Conservation (phyloP, 164 flowering plant genomes). For the Dillenia turbinata region DNA sequence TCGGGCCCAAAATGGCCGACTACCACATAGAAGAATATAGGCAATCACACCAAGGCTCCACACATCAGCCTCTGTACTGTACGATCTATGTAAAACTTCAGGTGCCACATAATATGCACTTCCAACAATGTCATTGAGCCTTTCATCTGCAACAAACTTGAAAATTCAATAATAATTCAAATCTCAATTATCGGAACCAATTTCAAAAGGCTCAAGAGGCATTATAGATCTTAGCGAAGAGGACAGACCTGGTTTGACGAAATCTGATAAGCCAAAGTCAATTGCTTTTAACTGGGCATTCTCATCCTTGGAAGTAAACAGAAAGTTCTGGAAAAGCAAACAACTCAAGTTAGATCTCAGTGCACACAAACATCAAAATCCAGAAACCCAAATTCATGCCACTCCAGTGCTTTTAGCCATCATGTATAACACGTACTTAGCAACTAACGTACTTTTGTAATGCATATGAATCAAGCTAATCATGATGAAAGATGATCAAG, state of each 20-base stretch:
- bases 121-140: slow-evolving; percentile 97
- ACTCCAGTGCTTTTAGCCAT: no score
- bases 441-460: no score
- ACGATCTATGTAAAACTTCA: slow-evolving; percentile 91
- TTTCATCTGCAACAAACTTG: slow-evolving; percentile 62
- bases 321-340: slow-evolving; percentile 69
- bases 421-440: not conserved
- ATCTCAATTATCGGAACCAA: not conserved
- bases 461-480: no score
- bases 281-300: slow-evolving; percentile 78
- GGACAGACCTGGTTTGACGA: slow-evolving; percentile 82
- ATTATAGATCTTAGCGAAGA: not conserved
- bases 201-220: not conserved
- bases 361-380: no score
- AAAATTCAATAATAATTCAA: slow-evolving; percentile 8
- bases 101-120: slow-evolving; percentile 99
- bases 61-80: slow-evolving; percentile 89
- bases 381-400: no score
- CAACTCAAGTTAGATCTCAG: slow-evolving; percentile 10
- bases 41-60: slow-evolving; percentile 99
- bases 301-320: slow-evolving; percentile 77
- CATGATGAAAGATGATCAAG: no score
- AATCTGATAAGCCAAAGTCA: slow-evolving; percentile 96
- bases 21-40: slow-evolving; percentile 90
- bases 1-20: slow-evolving; percentile 98